Base-by-base conservation (phyloP, 2,329 filamentous ascomycete species). In the Phaeosphaeria sp. region DNA sequence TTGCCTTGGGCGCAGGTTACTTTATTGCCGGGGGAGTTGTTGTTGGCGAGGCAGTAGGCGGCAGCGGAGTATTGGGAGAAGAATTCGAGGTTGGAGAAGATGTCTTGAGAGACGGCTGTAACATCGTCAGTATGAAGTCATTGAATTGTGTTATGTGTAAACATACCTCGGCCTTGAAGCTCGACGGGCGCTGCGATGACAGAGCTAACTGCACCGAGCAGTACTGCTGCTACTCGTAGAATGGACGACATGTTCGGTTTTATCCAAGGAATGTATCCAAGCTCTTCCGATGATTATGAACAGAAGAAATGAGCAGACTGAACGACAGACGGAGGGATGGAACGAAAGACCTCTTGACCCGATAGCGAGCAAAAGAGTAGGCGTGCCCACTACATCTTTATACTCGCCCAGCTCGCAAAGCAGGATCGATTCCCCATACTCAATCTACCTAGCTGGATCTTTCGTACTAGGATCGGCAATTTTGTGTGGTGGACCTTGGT, bases 21-120 rank as follows among this genome's bases (percentile, higher is more conserved):
- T 51, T 78, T 78, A 9, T 78, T 77, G 43, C 75, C 76, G 2
- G 79, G 65, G 25, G 77, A 77, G 54, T 82, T 72, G 69, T 82
- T 79, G 69, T 86, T 85, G 40, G 61, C 69, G 2, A 77, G 64
- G 66, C 84, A 86, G 69, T 86, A 86, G 20, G 83, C 76, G 3
- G 84, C 83, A 2, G 82, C 83, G 2, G 83, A 78, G 66, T 83
- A 86, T 57, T 86, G 79, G 42, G 81, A 79, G 67, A 81, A 83
- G 60, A 84, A 74, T 2, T 74, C 71, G 7, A 85, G 72, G 43
- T 80, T 71, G 17, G 73, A 65, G 39, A 83, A 69, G 9, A 80
- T 59, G 20, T 68, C 68, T n/a, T 74, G 49, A 0, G 79, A 78
- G 30, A 84, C 76, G 46, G 64, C 74, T 77, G 43, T 36, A 48